These are phyloP conservation scores for Phoma sp. DNA, from an alignment of 2,329 filamentous ascomycete species.

Conservation along the genomic window DNA sequence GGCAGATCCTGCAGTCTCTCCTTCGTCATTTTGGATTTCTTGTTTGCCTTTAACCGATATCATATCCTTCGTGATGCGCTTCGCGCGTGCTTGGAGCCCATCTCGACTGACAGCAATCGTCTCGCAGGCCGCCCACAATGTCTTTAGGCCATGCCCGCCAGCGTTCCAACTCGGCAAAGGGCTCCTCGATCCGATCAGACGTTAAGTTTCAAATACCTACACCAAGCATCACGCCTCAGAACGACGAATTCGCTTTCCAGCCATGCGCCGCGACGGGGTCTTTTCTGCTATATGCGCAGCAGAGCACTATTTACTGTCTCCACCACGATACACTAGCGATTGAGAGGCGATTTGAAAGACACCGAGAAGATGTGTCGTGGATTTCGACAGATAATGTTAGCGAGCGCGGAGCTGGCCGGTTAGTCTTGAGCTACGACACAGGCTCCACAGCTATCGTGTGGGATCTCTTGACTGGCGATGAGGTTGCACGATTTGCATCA, in stretches of 20 bases:
- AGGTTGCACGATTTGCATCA: constrained; percentile 88
- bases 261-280: constrained; percentile 90
- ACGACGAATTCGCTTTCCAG: constrained; percentile 67
- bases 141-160: constrained; percentile 52
- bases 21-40: constrained; percentile 31
- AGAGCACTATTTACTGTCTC: constrained; percentile 80
- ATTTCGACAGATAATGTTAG: constrained; percentile 91
- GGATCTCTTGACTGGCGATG: constrained; percentile 91
- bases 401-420: constrained; percentile 79
- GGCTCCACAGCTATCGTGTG: constrained; percentile 94
- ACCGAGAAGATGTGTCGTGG: constrained; percentile 81
- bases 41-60: constrained; percentile 36
- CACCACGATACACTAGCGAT: constrained; percentile 92
- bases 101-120: constrained; percentile 37
- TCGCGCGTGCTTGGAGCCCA: constrained; percentile 26
- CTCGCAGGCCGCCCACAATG: constrained; percentile 48
- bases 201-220: constrained; percentile 50
- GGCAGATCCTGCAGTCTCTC: constrained; percentile 33
- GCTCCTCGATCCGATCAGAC: constrained; percentile 43
- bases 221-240: constrained; percentile 53
- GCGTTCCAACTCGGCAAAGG: constrained; percentile 48
- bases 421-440: constrained; percentile 92
- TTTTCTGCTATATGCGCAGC: constrained; percentile 87
- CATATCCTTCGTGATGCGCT: constrained; percentile 39
- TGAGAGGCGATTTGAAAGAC: constrained; percentile 82